These are phyloP conservation scores for Tulasnella sp. DNA, from an alignment of 768 basidiomycete genomes.

Conservation along the genomic window DNA sequence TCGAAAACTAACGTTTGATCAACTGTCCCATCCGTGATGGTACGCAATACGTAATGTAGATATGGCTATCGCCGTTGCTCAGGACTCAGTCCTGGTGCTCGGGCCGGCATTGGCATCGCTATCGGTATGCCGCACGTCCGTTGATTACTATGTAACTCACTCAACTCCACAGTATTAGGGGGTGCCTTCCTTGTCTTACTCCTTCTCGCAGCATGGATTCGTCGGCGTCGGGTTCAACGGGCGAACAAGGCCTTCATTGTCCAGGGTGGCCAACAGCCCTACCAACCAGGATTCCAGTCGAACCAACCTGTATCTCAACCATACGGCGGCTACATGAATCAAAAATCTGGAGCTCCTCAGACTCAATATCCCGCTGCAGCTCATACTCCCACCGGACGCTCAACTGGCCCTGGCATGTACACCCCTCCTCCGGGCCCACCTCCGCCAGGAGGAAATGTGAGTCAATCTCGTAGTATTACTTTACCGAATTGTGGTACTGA, in stretches of 20 bases:
- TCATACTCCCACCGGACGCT: neutral
- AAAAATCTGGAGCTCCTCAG: neutral
- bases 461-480: neutral
- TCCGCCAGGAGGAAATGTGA: neutral
- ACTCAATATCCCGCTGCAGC: slow-evolving; percentile 2
- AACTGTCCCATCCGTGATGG: neutral
- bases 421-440: neutral
- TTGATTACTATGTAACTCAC: neutral
- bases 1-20: neutral
- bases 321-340: neutral
- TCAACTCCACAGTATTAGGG: neutral
- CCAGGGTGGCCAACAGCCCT: neutral
- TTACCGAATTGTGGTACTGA: neutral
- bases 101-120: neutral
- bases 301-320: neutral
- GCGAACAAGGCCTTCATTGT: slow-evolving; percentile 1
- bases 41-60: neutral
- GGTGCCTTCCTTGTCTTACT: neutral
- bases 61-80: slow-evolving; percentile 15
- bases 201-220: neutral
- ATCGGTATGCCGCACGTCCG: neutral
- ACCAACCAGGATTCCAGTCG: neutral
- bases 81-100: neutral
- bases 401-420: neutral
- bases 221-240: neutral